phyloP scores from a whole-genome alignment of 2,329 filamentous ascomycete species.

The Colletotrichum higginsianum region DNA sequence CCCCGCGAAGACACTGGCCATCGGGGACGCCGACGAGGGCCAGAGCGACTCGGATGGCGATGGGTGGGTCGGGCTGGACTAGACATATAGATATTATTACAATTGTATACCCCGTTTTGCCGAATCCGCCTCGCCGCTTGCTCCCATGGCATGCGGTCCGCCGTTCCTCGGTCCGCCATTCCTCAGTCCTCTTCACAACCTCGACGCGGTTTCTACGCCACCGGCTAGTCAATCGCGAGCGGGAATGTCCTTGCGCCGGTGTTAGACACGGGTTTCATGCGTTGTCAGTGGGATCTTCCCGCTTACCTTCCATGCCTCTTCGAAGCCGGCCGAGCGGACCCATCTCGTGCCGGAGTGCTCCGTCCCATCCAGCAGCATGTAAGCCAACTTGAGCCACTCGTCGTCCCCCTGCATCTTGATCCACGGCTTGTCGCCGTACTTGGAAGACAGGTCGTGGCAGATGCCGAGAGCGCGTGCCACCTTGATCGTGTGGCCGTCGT shows the following conservation, averaged over 20 bases:
- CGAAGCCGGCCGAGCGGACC: conserved; percentile 75
- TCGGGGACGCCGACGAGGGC: conserved; percentile 45
- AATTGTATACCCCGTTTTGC: conserved; percentile 42
- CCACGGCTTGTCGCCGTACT: conserved; percentile 63
- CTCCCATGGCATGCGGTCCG: not conserved
- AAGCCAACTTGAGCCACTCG: conserved; percentile 72
- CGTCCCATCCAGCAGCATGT: conserved; percentile 75
- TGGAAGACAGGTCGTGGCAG: conserved; percentile 67
- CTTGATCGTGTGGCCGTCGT: conserved; percentile 89
- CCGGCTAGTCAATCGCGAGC: conserved; percentile 33
- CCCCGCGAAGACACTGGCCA: conserved; percentile 34
- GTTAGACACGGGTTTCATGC: not conserved
- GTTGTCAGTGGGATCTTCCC: not conserved
- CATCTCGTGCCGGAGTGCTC: conserved; percentile 64
- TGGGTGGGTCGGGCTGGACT: conserved; percentile 66
- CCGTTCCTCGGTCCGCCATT: not conserved
- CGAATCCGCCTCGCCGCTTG: not conserved
- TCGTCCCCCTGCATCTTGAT: conserved; percentile 68
- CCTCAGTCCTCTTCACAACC: not conserved
- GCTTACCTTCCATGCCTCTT: conserved; percentile 74
- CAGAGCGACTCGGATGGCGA: conserved; percentile 57
- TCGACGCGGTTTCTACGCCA: not conserved
- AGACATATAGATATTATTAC: conserved; percentile 46
- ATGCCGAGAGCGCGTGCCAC: conserved; percentile 78
- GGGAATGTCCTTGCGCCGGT: conserved; percentile 25